A percentile compares a stretch with the other conserved stretches of the same genome.
phyloP scores from a whole-genome alignment of 345 rosid species.

The Arabis alpina region DNA sequence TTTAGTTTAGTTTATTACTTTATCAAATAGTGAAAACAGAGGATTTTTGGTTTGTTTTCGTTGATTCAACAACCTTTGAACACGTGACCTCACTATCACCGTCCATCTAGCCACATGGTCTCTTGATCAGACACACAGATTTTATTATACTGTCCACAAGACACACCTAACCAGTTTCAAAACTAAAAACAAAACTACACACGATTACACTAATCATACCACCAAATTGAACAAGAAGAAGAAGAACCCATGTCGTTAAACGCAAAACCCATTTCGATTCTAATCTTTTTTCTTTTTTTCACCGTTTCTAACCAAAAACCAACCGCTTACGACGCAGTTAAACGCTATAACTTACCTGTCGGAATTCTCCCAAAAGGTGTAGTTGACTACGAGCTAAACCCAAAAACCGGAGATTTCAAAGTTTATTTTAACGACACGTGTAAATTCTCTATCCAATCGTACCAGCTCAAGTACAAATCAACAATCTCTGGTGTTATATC shows the following conservation, averaged over 20 bases:
- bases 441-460: constrained; percentile 54
- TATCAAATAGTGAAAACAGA: too few species aligned
- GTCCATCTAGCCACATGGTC: constrained; percentile 18
- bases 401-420: constrained; percentile 58
- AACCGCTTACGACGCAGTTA: constrained; percentile 60
- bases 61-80: not conserved
- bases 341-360: constrained; percentile 53
- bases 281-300: constrained; percentile 25
- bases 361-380: constrained; percentile 77
- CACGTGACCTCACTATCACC: constrained; percentile 26
- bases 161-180: constrained; percentile 13
- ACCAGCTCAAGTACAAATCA: constrained; percentile 58
- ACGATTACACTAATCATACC: constrained; percentile 22
- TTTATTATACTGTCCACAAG: constrained; percentile 7
- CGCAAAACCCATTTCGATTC: not conserved
- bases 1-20: too few species aligned
- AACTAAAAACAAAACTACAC: constrained; percentile 1
- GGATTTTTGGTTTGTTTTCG: too few species aligned
- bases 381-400: constrained; percentile 53
- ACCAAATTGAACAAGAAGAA: not conserved
- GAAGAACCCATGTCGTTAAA: constrained; percentile 22
- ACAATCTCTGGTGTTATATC: constrained; percentile 56
- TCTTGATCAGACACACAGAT: constrained; percentile 6
- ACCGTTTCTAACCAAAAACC: constrained; percentile 22
- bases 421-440: constrained; percentile 53